These are phyloP conservation scores for Aureobasidium vineae DNA, from an alignment of 2,329 filamentous ascomycete species.

Conservation along the genomic window DNA sequence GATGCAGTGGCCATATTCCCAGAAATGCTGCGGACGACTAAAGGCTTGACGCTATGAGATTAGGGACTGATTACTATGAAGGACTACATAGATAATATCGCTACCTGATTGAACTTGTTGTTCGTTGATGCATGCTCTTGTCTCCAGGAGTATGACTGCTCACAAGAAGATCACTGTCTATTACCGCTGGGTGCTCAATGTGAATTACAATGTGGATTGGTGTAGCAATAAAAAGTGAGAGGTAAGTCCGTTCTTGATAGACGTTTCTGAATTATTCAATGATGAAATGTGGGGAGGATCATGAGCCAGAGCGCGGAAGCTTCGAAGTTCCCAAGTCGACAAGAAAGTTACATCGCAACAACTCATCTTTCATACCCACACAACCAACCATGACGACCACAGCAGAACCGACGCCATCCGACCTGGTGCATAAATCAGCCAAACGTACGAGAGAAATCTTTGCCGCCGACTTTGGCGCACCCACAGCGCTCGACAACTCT, in stretches of 20 bases:
- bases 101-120: neutral
- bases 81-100: neutral
- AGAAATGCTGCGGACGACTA: slow-evolving; percentile 29
- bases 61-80: neutral
- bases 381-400: slow-evolving; percentile 15
- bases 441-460: slow-evolving; percentile 57
- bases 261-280: neutral
- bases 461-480: slow-evolving; percentile 51
- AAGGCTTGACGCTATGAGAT: slow-evolving; percentile 28
- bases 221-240: no score
- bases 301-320: neutral
- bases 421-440: slow-evolving; percentile 47
- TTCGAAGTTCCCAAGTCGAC: slow-evolving; percentile 1
- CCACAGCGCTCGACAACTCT: slow-evolving; percentile 44
- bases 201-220: no score
- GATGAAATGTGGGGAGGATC: slow-evolving; percentile 19
- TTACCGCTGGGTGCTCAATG: neutral
- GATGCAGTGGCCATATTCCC: slow-evolving; percentile 28
- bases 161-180: neutral
- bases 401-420: slow-evolving; percentile 27
- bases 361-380: neutral
- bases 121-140: neutral
- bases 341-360: slow-evolving; percentile 18
- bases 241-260: no score
- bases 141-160: neutral